These are phyloP conservation scores for Cryphonectria carpinicola DNA, from an alignment of 2,329 filamentous ascomycete genomes.

Conservation along the genomic window DNA sequence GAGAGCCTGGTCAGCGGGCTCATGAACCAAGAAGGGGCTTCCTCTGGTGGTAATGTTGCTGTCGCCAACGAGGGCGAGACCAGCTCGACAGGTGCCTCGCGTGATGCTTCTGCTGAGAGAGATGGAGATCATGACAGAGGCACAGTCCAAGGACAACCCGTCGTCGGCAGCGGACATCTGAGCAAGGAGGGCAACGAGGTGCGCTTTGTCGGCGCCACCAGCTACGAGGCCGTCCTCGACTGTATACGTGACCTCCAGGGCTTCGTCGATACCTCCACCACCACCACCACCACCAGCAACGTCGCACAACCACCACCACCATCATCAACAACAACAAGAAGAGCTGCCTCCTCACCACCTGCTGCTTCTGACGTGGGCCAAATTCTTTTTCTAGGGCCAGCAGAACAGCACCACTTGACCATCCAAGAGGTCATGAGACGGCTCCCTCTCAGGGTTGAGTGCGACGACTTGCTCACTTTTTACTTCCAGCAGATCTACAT, in stretches of 20 bases:
- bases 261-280: conserved; percentile 35
- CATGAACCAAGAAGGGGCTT: conserved; percentile 27
- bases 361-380: conserved; percentile 26
- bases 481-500: conserved; percentile 48
- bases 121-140: neutral
- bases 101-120: neutral
- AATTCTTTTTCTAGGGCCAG: conserved; percentile 38
- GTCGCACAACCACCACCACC: neutral
- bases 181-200: conserved; percentile 25
- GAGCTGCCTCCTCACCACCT: conserved; percentile 8
- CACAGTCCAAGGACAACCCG: conserved; percentile 15
- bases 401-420: conserved; percentile 34
- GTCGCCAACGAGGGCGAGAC: neutral
- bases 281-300: neutral
- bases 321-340: neutral
- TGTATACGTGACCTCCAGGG: conserved; percentile 47
- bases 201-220: conserved; percentile 44
- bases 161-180: conserved; percentile 18
- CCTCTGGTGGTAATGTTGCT: neutral
- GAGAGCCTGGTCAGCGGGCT: conserved; percentile 47
- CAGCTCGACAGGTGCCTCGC: neutral
- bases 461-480: conserved; percentile 41
- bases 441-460: conserved; percentile 43
- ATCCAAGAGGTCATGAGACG: conserved; percentile 39
- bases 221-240: conserved; percentile 48